Base-by-base conservation (phyloP, 2,329 filamentous ascomycete genomes). In the Paramyrothecium sp. region DNA sequence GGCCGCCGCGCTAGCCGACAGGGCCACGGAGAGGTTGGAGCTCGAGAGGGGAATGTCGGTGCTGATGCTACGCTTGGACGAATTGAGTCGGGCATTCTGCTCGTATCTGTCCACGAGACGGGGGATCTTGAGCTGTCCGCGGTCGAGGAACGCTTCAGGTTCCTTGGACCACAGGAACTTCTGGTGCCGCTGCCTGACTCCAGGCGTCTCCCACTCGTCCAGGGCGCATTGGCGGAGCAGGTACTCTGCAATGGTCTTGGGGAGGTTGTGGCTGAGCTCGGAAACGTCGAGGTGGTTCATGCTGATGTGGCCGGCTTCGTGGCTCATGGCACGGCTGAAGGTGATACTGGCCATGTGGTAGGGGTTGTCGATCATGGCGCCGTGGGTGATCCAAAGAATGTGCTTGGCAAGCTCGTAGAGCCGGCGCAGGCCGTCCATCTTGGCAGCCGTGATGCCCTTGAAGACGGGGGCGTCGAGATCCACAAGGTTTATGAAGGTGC, bases 101-200 rank as follows among this genome's bases (percentile, higher is more conserved):
- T 33, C 33, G 20, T 34, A 17, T 20, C 54, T 49, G 30, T 17
- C 20, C 12, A 56, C 26, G 11, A 56, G n/a, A 22, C 57, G 57
- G 19, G 54, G 57, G 38, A 59, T 38, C 51, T 51, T 54, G 23
- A 59, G 33, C 46, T 51, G 21, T 22, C 57, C 57, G 12, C 46
- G 21, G 1, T 60, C 22, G n/a, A 58, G 38, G 46, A 56, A 58
- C 19, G 54, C 34, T 54, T 60, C 58, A 4, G 50, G 53, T 48
- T 60, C 58, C 53, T 56, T 58, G 23, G 56, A 58, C 58, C 58
- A 60, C 50, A 60, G 23, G 19, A 60, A 19, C 10, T n/a, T 11
- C 38, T 56, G 48, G 41, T 44, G 23, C 41, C 48, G 30, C 20
- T 56, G 51, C 13, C 30, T 48, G 19, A 38, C 49, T 23, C 38